These are phyloP conservation scores for Chloranthus sessilifolius DNA, from an alignment of 164 flowering plant genomes.

Conservation along the genomic window DNA sequence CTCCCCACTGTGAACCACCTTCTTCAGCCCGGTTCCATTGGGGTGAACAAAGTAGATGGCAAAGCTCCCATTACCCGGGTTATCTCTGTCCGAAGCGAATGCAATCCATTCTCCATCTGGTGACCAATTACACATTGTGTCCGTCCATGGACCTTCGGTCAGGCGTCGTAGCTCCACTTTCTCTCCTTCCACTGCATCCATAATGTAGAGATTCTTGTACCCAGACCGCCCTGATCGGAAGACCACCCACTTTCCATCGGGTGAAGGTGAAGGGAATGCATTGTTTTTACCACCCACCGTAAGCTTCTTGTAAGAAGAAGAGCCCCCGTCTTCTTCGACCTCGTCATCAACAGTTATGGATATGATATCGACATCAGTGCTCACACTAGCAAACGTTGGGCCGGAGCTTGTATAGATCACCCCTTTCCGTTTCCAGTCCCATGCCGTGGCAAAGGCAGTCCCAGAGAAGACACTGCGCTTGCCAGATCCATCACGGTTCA, in stretches of 20 bases:
- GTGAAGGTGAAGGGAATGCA: slow-evolving; percentile 90
- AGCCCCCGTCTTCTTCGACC: slow-evolving; percentile 2
- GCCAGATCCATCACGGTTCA: slow-evolving; percentile 66
- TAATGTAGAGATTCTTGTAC: slow-evolving; percentile 74
- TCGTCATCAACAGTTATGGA: slow-evolving; percentile 45
- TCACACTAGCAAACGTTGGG: slow-evolving; percentile 54
- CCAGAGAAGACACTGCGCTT: slow-evolving; percentile 31
- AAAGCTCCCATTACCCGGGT: slow-evolving; percentile 67
- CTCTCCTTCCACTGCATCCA: slow-evolving; percentile 82
- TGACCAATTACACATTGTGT: slow-evolving; percentile 92
- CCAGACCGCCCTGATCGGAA: slow-evolving; percentile 85
- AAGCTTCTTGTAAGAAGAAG: slow-evolving; percentile 27
- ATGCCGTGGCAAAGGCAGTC: slow-evolving; percentile 61
- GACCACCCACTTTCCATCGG: slow-evolving; percentile 78
- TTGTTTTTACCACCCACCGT: slow-evolving; percentile 66
- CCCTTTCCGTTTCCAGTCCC: slow-evolving; percentile 72
- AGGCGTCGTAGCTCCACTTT: slow-evolving; percentile 40
- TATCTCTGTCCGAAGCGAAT: slow-evolving; percentile 68
- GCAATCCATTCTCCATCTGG: slow-evolving; percentile 92
- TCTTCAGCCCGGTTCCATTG: slow-evolving; percentile 69
- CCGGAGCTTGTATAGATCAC: slow-evolving; percentile 70
- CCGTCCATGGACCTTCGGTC: slow-evolving; percentile 88
- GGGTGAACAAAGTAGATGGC: slow-evolving; percentile 66
- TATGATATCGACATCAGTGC: slow-evolving; percentile 59
- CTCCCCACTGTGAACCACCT: slow-evolving; percentile 51